Base-by-base conservation (phyloP, 768 basidiomycete genomes). In the Lentinula guzmanii region DNA sequence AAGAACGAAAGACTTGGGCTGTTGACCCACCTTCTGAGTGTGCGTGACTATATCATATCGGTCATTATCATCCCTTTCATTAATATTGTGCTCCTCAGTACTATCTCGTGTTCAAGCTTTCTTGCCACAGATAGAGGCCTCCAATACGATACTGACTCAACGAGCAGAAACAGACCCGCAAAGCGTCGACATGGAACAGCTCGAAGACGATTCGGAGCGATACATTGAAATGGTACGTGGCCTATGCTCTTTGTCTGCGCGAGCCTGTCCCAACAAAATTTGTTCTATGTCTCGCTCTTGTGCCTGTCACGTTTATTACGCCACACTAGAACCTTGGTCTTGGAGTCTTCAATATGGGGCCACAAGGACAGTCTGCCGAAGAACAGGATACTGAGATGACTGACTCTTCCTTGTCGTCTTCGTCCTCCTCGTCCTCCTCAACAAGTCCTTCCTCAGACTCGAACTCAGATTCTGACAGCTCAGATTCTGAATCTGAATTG, bases 151-250 rank as follows among this genome's bases (percentile, higher is more conserved):
- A 1, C 77, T 90, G 16, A 66, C 76, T 3, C 74, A 77, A 61
- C 76, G 76, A n/a, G 74, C 73, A 9, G 70, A 78, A 42, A 69
- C 71, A 43, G 78, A 86, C 62, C 86, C 85, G 1, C 67, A 70
- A 16, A 86, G 83, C 65, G 74, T 90, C n/a, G 83, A 90, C 66
- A 89, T 91, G 43, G 90, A 91, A 70, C 77, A 86, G 61, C 65
- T 90, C 24, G 72, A 74, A 6, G 76, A 74, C 21, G 74, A 74
- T n/a, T 76, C 75, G 55, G 77, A 75, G 1, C 77, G 72, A 61
- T 83, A 87, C 68, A 86, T 90, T 65, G 82, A 89, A 70, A 89
- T 89, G 86, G 87, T 85, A 64, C 54, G 73, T 67, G 16, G 9
- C 33, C 24, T 35, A 16, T 52, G 11, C 39, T 33, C 34, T 31